Conservation (phyloP, 306 rosid genomes). For the Medicago arabica region DNA sequence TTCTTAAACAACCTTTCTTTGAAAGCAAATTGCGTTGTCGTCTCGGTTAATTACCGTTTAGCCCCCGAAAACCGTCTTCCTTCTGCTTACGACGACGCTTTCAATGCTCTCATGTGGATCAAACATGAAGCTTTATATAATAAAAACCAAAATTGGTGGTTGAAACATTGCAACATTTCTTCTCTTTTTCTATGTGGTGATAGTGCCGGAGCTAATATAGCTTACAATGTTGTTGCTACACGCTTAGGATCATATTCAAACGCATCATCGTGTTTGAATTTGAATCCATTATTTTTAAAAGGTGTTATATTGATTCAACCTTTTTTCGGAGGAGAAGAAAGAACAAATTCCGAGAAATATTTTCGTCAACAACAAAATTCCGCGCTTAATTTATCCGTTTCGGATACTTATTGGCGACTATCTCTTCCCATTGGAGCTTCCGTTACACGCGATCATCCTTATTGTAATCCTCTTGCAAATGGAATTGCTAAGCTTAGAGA, state of each 20-base stretch:
- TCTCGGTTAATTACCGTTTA: slow-evolving; percentile 72
- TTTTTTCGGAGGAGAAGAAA: slow-evolving; percentile 82
- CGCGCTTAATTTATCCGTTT: slow-evolving; percentile 61
- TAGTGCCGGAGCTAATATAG: slow-evolving; percentile 93
- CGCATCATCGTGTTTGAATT: neutral
- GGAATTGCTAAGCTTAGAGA: slow-evolving; percentile 54
- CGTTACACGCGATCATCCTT: slow-evolving; percentile 70
- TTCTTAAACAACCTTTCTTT: slow-evolving; percentile 65
- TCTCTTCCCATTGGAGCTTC: slow-evolving; percentile 71
- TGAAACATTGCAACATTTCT: slow-evolving; percentile 55
- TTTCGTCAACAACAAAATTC: slow-evolving; percentile 58
- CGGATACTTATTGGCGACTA: slow-evolving; percentile 77
- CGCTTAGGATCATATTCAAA: slow-evolving; percentile 43
- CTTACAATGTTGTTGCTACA: slow-evolving; percentile 67
- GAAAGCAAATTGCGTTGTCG: slow-evolving; percentile 62
- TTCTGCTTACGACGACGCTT: slow-evolving; percentile 75
- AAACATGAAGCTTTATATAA: slow-evolving; percentile 56
- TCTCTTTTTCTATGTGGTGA: slow-evolving; percentile 73
- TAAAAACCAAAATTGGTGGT: slow-evolving; percentile 70
- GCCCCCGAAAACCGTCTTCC: slow-evolving; percentile 88
- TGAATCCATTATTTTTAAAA: slow-evolving; percentile 55
- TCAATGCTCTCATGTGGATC: slow-evolving; percentile 71
- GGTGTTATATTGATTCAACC: slow-evolving; percentile 84
- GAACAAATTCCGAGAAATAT: slow-evolving; percentile 67
- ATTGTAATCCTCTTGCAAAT: slow-evolving; percentile 69